A percentile compares a stretch with the other conserved stretches of the same genome.
Conservation (phyloP, 2,329 filamentous ascomycete genomes). For the Fusarium robinianum region DNA sequence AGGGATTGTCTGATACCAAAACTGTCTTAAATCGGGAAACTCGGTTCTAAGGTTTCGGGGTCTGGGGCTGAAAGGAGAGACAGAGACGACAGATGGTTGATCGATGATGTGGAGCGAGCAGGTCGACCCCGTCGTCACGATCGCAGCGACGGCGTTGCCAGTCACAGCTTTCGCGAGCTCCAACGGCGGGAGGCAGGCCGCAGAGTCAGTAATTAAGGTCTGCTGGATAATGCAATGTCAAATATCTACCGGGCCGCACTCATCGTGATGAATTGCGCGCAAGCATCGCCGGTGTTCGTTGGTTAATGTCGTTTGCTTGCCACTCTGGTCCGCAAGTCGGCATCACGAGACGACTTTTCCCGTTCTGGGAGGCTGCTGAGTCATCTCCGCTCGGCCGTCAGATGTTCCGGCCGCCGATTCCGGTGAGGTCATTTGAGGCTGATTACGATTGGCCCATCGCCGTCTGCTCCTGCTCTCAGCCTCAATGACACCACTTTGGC, state of each 20-base stretch:
- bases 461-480: background rate
- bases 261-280: slow-evolving; percentile 35
- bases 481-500: too few relatives aligned
- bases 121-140: too few relatives aligned
- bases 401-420: slow-evolving; percentile 30
- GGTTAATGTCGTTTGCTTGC: slow-evolving; percentile 33
- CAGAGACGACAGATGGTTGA: slow-evolving; percentile 17
- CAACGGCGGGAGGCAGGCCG: background rate
- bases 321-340: slow-evolving; percentile 37
- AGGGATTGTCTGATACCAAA: slow-evolving; percentile 7
- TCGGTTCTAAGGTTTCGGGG: slow-evolving; percentile 15
- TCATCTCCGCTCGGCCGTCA: slow-evolving; percentile 26
- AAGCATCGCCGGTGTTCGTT: slow-evolving; percentile 30
- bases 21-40: slow-evolving; percentile 9
- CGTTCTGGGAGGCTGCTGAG: slow-evolving; percentile 30
- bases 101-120: slow-evolving; percentile 30
- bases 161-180: slow-evolving; percentile 16
- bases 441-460: slow-evolving; percentile 13
- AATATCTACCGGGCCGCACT: slow-evolving; percentile 32
- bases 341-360: slow-evolving; percentile 38
- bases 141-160: slow-evolving; percentile 10
- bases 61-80: slow-evolving; percentile 12
- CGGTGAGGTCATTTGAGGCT: slow-evolving; percentile 3
- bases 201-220: slow-evolving; percentile 12
- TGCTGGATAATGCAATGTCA: slow-evolving; percentile 20